Evolutionary conservation across 495 filamentous ascomycete genomes (phyloP).

Genomic region (Annulohypoxylon maeteangense): DNA sequence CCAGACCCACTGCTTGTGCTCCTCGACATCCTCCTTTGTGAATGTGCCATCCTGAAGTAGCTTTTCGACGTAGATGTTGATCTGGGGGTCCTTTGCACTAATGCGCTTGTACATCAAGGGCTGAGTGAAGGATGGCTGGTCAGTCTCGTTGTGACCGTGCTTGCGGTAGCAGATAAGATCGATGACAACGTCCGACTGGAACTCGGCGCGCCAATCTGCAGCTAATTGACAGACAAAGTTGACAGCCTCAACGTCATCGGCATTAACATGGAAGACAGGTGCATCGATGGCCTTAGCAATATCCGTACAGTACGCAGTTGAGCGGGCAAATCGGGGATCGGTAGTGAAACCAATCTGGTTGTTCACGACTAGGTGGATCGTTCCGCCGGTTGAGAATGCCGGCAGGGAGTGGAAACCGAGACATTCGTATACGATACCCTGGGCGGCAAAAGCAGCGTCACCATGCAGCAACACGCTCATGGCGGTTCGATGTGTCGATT

Average conservation of each 20-base stretch:
- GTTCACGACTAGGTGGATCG: slow-evolving; percentile 97
- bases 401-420: slow-evolving; percentile 96
- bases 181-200: slow-evolving; percentile 96
- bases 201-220: slow-evolving; percentile 96
- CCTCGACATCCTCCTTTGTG: slow-evolving; percentile 96
- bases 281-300: slow-evolving; percentile 99
- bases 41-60: slow-evolving; percentile 91
- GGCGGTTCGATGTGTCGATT: slow-evolving; percentile 83
- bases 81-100: slow-evolving; percentile 76
- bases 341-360: slow-evolving; percentile 99
- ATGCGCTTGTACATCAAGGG: slow-evolving; percentile 99
- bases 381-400: slow-evolving; percentile 95
- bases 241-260: slow-evolving; percentile 96
- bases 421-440: slow-evolving; percentile 98
- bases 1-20: slow-evolving; percentile 99
- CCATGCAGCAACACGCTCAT: slow-evolving; percentile 97
- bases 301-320: slow-evolving; percentile 98
- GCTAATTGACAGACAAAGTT: slow-evolving; percentile 98
- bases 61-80: slow-evolving; percentile 88
- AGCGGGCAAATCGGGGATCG: slow-evolving; percentile 96
- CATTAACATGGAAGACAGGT: slow-evolving; percentile 98
- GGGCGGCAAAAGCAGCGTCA: slow-evolving; percentile 95
- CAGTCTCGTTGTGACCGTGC: slow-evolving; percentile 98
- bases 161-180: slow-evolving; percentile 99
- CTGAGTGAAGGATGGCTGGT: slow-evolving; percentile 99